Percentiles rank a stretch among this genome's conserved stretches.
phyloP scores from a whole-genome alignment of 2,329 filamentous ascomycete species.

The Venturia aucupariae region DNA sequence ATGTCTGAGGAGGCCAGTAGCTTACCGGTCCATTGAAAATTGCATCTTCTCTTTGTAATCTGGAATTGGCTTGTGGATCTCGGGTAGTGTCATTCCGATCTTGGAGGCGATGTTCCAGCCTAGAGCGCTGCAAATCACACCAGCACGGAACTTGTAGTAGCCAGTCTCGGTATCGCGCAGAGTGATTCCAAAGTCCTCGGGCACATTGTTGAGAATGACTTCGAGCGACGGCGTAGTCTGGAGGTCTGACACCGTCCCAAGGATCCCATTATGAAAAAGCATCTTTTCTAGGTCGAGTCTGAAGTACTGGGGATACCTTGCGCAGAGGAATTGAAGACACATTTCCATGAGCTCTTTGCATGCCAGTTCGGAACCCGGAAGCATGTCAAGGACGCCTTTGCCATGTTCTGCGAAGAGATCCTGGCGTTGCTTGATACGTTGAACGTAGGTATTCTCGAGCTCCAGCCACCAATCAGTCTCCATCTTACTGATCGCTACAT shows the following conservation, averaged over 20 bases:
- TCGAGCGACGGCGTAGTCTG: constrained; percentile 53
- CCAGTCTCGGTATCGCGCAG: constrained; percentile 63
- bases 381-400: constrained; percentile 52
- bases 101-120: constrained; percentile 73
- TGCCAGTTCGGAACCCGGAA: constrained; percentile 68
- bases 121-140: constrained; percentile 66
- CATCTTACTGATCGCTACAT: constrained; percentile 51
- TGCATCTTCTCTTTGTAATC: constrained; percentile 85
- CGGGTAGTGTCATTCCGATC: constrained; percentile 58
- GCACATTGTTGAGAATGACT: constrained; percentile 66
- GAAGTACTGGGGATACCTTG: constrained; percentile 70
- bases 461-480: constrained; percentile 87
- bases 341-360: constrained; percentile 87
- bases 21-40: constrained; percentile 73
- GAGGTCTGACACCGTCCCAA: constrained; percentile 55
- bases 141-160: constrained; percentile 64
- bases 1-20: not conserved
- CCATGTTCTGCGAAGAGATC: constrained; percentile 55
- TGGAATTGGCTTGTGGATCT: constrained; percentile 66
- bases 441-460: constrained; percentile 62
- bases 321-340: constrained; percentile 67
- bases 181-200: constrained; percentile 76
- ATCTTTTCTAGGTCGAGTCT: constrained; percentile 44
- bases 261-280: constrained; percentile 59
- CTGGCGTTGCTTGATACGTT: constrained; percentile 60